Evolutionary conservation across 352 stramenopile species (phyloP), one percentile per base, ranked within the genome.

Genomic region (Phytophthora pisi): DNA sequence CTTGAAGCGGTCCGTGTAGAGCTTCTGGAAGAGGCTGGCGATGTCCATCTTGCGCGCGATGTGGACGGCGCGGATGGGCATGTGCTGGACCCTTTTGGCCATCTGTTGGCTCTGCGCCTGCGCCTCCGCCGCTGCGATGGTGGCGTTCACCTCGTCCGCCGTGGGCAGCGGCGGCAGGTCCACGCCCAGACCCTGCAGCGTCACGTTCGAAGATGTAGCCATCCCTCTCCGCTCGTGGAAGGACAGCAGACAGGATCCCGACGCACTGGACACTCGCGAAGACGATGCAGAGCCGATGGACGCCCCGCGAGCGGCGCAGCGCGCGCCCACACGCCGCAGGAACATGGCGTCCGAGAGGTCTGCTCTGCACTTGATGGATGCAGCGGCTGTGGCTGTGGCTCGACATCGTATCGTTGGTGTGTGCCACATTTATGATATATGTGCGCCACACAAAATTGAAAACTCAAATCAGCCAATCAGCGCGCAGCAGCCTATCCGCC

Each of bases 1-100:
- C 50, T 95, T 92, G 72, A 89, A 92, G 38, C 84, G 73, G 63
- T 96, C 85, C 38, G 85, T 93, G 72, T 93, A 96, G 36, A 95
- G 78, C 66, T 92, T 92, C 75, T 93, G 79, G 71, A 95, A 96
- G 59, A 96, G 84, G 36, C 75, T 77, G 31, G 88, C 74, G 57
- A 95, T 92, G 74, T 96, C 86, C 80, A 95, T 93, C 74, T 94
- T 93, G 38, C 86, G 85, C 24, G 87, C 87, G 46, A 95, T 70
- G 64, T 95, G 87, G 51, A 95, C 84, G 15, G 89, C 87, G 51
- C 86, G 82, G 43, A 95, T 93, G 11, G 81, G 83, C 87, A 93
- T 93, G 72, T 92, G 84, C 54, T 90, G 81, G 49, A 93, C 71
- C 53, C 63, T 70, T 68, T 87, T 89, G 18, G 66, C 70, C 51